A percentile compares a stretch with the other conserved stretches of the same genome.
Conservation (phyloP, 108 stramenopile genomes). For the Fistulifera solaris region DNA sequence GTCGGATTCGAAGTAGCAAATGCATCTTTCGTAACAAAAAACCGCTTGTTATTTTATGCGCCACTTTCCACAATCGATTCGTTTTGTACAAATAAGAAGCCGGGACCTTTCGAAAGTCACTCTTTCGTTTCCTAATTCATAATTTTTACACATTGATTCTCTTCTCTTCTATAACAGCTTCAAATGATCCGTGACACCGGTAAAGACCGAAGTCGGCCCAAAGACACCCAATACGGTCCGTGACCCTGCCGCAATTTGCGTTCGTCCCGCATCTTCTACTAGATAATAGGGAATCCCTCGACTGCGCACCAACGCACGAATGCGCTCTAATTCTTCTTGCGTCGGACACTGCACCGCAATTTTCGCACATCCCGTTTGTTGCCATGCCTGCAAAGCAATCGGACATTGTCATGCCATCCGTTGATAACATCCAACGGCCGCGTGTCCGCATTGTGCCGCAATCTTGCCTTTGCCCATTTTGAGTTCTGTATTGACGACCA, state of each 20-base stretch:
- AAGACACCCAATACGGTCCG: constrained; percentile 85
- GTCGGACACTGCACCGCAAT: constrained; percentile 83
- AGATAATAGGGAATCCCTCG: constrained; percentile 72
- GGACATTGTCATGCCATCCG: constrained; percentile 59
- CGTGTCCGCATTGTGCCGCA: constrained; percentile 88
- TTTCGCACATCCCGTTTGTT: constrained; percentile 83
- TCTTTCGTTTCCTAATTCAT: no score
- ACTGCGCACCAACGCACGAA: constrained; percentile 48
- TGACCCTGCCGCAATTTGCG: constrained; percentile 90
- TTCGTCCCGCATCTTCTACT: constrained; percentile 88
- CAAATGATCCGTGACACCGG: constrained; percentile 75
- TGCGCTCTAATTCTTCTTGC: constrained; percentile 66
- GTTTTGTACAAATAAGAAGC: no score
- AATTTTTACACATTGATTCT: no score
- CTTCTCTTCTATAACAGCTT: constrained; percentile 63
- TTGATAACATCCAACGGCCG: constrained; percentile 84
- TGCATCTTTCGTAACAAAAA: no score
- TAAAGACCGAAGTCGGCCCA: constrained; percentile 74
- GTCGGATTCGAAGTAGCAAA: no score
- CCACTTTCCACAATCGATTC: no score
- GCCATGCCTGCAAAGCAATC: constrained; percentile 65
- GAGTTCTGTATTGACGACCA: constrained; percentile 67
- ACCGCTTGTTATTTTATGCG: no score
- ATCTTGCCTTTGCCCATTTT: constrained; percentile 87
- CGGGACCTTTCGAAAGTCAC: no score